Percentiles rank a stretch among this genome's conserved stretches.
Evolutionary conservation across 192 early-diverging fungal genomes (phyloP).

Genomic region (Coemansia sp.): DNA sequence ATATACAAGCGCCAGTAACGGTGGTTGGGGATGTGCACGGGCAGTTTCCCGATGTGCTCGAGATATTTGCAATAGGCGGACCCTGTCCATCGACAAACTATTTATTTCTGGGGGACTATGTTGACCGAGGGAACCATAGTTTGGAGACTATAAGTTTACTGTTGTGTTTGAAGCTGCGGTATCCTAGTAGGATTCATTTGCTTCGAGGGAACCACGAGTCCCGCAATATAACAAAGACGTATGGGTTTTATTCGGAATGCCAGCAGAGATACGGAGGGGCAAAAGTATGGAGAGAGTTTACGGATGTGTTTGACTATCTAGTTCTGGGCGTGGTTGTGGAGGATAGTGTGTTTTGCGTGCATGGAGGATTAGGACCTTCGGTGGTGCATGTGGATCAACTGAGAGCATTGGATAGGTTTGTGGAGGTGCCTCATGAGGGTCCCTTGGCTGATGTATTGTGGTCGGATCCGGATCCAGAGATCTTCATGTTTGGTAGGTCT

Average conservation of each 20-base stretch:
- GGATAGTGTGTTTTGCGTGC: constrained; percentile 89
- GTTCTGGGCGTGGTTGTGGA: constrained; percentile 86
- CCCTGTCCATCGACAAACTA: constrained; percentile 90
- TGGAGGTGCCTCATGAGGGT: constrained; percentile 47
- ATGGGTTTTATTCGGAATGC: constrained; percentile 94
- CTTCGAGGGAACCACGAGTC: constrained; percentile 95
- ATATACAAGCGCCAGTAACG: constrained; percentile 81
- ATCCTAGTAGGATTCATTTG: constrained; percentile 83
- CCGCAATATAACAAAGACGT: constrained; percentile 87
- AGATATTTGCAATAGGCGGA: constrained; percentile 93
- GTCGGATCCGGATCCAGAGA: constrained; percentile 40
- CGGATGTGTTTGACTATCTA: constrained; percentile 91
- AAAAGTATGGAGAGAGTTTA: constrained; percentile 89
- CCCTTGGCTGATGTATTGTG: constrained; percentile 43
- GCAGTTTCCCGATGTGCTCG: constrained; percentile 92
- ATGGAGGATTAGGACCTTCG: constrained; percentile 69
- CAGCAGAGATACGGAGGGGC: constrained; percentile 81
- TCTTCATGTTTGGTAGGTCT: constrained; percentile 26
- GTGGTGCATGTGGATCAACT: constrained; percentile 35
- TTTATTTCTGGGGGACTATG: constrained; percentile 99
- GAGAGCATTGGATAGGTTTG: constrained; percentile 27
- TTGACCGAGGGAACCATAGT: constrained; percentile 98
- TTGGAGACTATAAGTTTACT: constrained; percentile 92
- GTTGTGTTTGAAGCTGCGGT: constrained; percentile 82
- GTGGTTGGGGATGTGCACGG: constrained; percentile 92